A percentile compares a stretch with the other conserved stretches of the same genome.
phyloP scores from a whole-genome alignment of 164 flowering plant species.

The Macadamia tetraphylla region DNA sequence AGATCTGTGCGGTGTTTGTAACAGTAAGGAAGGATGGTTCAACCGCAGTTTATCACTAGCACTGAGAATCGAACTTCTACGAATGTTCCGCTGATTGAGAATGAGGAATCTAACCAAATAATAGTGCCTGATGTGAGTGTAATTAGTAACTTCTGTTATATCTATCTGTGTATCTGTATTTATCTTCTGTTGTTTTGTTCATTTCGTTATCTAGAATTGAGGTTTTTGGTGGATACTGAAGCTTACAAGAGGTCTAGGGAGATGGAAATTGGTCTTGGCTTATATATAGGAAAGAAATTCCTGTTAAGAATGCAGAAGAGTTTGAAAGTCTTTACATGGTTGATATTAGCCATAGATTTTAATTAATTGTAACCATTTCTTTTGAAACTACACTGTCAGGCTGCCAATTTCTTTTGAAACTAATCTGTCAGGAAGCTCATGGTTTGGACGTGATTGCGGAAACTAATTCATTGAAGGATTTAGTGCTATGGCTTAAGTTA shows the following conservation, averaged over 20 bases:
- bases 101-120: constrained; percentile 46
- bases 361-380: too few relatives aligned
- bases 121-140: constrained; percentile 65
- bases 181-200: not conserved
- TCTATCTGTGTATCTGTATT: not conserved
- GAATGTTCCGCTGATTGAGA: constrained; percentile 46
- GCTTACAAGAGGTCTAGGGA: not conserved
- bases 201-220: not conserved
- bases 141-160: not conserved
- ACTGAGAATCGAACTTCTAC: constrained; percentile 39
- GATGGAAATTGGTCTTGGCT: not conserved
- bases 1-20: too few relatives aligned
- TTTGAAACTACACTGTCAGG: too few relatives aligned
- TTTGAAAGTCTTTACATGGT: too few relatives aligned
- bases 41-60: constrained; percentile 59
- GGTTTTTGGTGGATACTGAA: too few relatives aligned
- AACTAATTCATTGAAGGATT: too few relatives aligned
- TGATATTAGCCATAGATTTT: too few relatives aligned
- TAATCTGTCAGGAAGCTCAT: too few relatives aligned
- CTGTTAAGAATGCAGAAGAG: too few relatives aligned
- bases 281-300: not conserved
- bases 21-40: constrained; percentile 9
- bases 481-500: too few relatives aligned
- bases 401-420: too few relatives aligned
- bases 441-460: too few relatives aligned